Percentiles rank a stretch among this genome's conserved stretches.
These are phyloP conservation scores for Penicillium palitans DNA, from an alignment of 2,329 filamentous ascomycete genomes.

Conservation along the genomic window DNA sequence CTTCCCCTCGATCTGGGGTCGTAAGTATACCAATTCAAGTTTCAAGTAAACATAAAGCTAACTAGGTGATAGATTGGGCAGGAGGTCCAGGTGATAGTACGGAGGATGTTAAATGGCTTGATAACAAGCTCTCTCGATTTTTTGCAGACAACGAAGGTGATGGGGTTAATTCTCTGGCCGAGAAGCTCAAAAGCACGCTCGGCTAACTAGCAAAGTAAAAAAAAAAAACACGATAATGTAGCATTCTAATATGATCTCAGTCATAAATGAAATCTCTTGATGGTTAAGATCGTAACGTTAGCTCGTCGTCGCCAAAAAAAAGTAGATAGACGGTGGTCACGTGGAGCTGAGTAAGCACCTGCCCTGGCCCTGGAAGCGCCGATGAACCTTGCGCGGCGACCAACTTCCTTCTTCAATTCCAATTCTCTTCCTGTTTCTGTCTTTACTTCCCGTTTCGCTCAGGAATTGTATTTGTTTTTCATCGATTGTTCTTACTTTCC, in stretches of 20 bases:
- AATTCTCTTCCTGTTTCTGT: slow-evolving; percentile 7
- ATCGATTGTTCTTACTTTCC: neutral
- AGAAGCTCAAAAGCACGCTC: slow-evolving; percentile 9
- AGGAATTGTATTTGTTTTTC: neutral
- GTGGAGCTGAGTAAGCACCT: slow-evolving; percentile 26
- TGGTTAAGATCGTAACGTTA: neutral
- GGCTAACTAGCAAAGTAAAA: neutral
- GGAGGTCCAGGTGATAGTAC: slow-evolving; percentile 70
- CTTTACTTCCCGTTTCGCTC: neutral
- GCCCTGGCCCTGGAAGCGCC: slow-evolving; percentile 13
- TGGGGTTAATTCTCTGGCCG: neutral
- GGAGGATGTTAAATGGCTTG: slow-evolving; percentile 71
- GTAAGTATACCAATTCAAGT: slow-evolving; percentile 39
- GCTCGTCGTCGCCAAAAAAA: neutral
- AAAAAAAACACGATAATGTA: neutral
- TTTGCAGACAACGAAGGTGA: slow-evolving; percentile 38
- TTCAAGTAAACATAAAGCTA: slow-evolving; percentile 3
- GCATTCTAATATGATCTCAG: neutral
- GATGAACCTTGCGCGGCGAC: slow-evolving; percentile 12
- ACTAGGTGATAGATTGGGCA: slow-evolving; percentile 52
- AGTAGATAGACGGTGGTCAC: slow-evolving; percentile 10
- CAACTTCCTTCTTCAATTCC: slow-evolving; percentile 5
- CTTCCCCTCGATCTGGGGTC: slow-evolving; percentile 66
- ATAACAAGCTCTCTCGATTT: slow-evolving; percentile 59
- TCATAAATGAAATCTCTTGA: neutral